Evolutionary conservation across 257 asterid genomes (phyloP), one percentile per base, ranked within the genome.

Genomic region (Solanum clarkiae): DNA sequence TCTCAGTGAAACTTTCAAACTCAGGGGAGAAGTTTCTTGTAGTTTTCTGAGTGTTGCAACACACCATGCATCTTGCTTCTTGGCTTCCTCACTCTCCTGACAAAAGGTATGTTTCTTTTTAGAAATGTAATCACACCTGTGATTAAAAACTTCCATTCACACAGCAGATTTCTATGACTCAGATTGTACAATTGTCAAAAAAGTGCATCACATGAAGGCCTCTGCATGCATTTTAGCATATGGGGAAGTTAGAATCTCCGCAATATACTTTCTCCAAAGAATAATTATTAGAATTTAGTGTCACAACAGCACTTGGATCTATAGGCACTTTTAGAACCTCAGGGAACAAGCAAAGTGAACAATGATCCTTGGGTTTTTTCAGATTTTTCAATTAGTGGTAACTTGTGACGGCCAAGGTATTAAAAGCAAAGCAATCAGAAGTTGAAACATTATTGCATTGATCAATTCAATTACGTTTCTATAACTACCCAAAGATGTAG

Each of bases 1-100:
- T 97, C 90, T 93, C 87, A 97, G 88, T 42, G 99, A 85, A 87
- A 97, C 99, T 91, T 97, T 95, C 94, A 97, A 91, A 90, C 99
- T 97, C 89, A 95, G 86, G 47, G 98, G 98, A 14, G 99, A 90
- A 24, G 94, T 91, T 84, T 94, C 92, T 84, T 92, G 91, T 57
- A 97, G 98, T 87, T 91, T 97, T 89, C 84, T 87, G 89, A 97
- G 84, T 53, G 98, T 90, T 65, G 95, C 91, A 47, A 51, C 68
- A 75, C 95, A 94, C 97, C 97, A 97, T 7, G 84, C 70, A 66
- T 97, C 96, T 6, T 93, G 90, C 72, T 94, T 92, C 90, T 84
- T 92, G 70, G 92, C 92, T 80, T 94, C 96, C 91, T 95, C 98
- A 56, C 86, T 90, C 91, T 94, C 92, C 98, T 95, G 85, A 22